Evolutionary conservation across 1,139 yeast genomes (phyloP), one percentile per base, ranked within the genome.

Genomic region (Debaryomyces robertsiae): DNA sequence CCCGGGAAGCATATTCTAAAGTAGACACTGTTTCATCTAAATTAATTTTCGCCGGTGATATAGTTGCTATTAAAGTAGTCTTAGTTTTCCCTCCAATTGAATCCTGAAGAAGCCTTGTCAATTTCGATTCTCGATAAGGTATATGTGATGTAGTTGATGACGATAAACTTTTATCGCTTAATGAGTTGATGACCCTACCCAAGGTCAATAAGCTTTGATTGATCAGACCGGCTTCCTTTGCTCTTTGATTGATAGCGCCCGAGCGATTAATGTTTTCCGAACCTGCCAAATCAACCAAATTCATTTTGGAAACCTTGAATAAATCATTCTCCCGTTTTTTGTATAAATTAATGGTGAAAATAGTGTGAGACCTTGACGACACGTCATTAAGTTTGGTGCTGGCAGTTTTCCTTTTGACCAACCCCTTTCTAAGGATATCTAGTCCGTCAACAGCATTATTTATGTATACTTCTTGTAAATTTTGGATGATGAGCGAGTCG

Each of bases 231-330:
- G 96, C 96, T 60, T 88, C 96, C 49, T 87, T 79, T 0, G 95
- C 95, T 23, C 94, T 71, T 54, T 79, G 82, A 55, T 83, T 81
- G 1, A 81, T 74, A 0, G 95, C 93, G 1, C 96, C 96, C 0
- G 95, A 84, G 43, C 88, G 69, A 45, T 73, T 79, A 37, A 89
- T 82, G 53, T 88, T 87, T 58, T 85, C 93, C 11, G 94, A 84
- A 0, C 97, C 96, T 0, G 97, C 97, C 47, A 90, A 70, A 65
- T 90, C 96, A 2, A 89, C 95, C 30, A 90, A 67, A 55, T 88
- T 87, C 57, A 90, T 73, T 49, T 83, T 85, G 2, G 90, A 81
- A 11, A 79, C 66, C 43, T 75, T 69, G 45, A 73, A 58, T 16
- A 55, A 59, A 27, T 76, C 67, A 37, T 69, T 70, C 28, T 41